Percentiles rank a stretch among this genome's conserved stretches.
These are phyloP conservation scores for Aspergillus sp. DNA, from an alignment of 2,329 filamentous ascomycete species.

Conservation along the genomic window DNA sequence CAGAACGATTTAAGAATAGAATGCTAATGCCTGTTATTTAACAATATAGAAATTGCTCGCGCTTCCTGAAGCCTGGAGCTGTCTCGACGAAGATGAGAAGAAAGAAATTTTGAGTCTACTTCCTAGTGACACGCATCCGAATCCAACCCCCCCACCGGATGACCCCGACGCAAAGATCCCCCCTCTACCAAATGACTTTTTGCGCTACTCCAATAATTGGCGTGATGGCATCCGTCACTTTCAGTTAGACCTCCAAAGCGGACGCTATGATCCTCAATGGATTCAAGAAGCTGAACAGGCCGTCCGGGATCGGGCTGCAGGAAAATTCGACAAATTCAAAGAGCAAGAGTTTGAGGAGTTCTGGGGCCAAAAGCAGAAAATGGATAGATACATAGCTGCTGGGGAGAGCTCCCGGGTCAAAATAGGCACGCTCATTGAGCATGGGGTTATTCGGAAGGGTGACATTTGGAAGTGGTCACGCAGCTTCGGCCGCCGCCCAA, in stretches of 20 bases:
- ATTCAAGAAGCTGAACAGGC: constrained; percentile 55
- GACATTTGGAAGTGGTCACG: constrained; percentile 44
- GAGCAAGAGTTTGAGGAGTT: constrained; percentile 55
- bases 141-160: constrained; percentile 27
- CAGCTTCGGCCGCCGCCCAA: constrained; percentile 26
- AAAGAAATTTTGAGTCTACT: constrained; percentile 40
- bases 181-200: constrained; percentile 41
- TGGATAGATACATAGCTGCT: constrained; percentile 32
- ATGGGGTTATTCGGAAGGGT: constrained; percentile 37
- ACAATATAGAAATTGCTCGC: constrained; percentile 40
- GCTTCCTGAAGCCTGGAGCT: constrained; percentile 42
- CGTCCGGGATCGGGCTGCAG: constrained; percentile 51
- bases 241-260: constrained; percentile 55
- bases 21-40: background rate
- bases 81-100: constrained; percentile 43
- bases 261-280: constrained; percentile 60
- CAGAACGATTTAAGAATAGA: background rate
- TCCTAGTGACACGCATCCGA: constrained; percentile 43
- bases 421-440: constrained; percentile 35
- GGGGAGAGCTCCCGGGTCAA: constrained; percentile 45
- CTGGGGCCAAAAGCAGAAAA: constrained; percentile 57
- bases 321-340: constrained; percentile 59
- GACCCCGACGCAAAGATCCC: constrained; percentile 34
- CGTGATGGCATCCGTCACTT: constrained; percentile 55
- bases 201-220: constrained; percentile 50